Conservation (phyloP, 768 basidiomycete genomes). For the Tricholoma flavovirens region DNA sequence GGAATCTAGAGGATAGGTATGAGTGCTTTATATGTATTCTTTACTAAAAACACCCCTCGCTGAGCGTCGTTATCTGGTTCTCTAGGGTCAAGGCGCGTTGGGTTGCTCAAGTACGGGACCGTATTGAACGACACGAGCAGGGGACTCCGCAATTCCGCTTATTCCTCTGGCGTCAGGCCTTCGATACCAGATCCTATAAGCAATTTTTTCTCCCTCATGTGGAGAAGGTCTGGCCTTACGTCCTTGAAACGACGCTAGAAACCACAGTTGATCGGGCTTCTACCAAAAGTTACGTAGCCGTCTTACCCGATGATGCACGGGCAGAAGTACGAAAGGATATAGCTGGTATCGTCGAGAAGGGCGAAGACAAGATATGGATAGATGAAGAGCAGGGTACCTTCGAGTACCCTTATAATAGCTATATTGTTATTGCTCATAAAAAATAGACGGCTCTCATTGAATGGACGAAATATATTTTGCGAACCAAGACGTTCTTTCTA, state of each 20-base stretch:
- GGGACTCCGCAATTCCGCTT: slow-evolving; percentile 82
- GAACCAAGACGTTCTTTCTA: too few species aligned
- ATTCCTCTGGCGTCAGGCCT: slow-evolving; percentile 66
- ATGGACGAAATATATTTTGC: too few species aligned
- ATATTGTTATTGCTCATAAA: slow-evolving; percentile 45
- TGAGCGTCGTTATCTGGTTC: background rate
- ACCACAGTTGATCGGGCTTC: slow-evolving; percentile 58
- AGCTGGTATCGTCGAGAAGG: slow-evolving; percentile 47
- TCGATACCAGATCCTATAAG: slow-evolving; percentile 57
- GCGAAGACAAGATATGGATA: slow-evolving; percentile 68
- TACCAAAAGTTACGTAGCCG: slow-evolving; percentile 83
- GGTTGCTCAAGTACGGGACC: slow-evolving; percentile 68
- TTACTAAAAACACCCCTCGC: background rate
- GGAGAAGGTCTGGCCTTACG: slow-evolving; percentile 51
- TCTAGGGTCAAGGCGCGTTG: slow-evolving; percentile 56
- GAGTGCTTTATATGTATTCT: background rate
- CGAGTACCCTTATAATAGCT: slow-evolving; percentile 74
- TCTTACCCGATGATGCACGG: slow-evolving; percentile 55
- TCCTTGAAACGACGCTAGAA: slow-evolving; percentile 47
- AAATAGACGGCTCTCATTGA: slow-evolving; percentile 9
- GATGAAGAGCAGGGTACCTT: slow-evolving; percentile 69
- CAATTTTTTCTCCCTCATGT: slow-evolving; percentile 53
- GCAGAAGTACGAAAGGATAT: slow-evolving; percentile 45
- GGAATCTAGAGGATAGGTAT: slow-evolving; percentile 88
- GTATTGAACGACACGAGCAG: slow-evolving; percentile 60